These are phyloP conservation scores for Stramenopiles sp. DNA, from an alignment of 352 stramenopile genomes.

Conservation along the genomic window DNA sequence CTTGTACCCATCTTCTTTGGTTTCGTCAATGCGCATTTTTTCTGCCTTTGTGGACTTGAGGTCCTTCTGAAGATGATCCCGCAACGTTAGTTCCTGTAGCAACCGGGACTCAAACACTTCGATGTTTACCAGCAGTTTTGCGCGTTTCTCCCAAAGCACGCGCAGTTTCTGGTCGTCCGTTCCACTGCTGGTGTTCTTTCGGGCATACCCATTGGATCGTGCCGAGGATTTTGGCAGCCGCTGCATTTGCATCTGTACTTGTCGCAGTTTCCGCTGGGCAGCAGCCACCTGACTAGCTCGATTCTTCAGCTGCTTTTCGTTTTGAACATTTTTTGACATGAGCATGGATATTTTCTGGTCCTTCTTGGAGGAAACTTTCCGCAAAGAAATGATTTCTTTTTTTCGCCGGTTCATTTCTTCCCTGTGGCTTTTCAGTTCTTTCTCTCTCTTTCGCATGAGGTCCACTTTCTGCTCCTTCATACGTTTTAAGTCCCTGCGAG, in stretches of 20 bases:
- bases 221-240: too few species aligned
- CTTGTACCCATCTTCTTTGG: too few species aligned
- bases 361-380: neutral
- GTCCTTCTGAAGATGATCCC: too few species aligned
- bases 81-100: too few species aligned
- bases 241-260: conserved; percentile 1
- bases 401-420: conserved; percentile 4
- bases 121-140: too few species aligned
- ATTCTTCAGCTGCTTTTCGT: neutral
- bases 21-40: too few species aligned
- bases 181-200: too few species aligned
- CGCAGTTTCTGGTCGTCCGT: too few species aligned
- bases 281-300: neutral
- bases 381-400: neutral
- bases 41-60: too few species aligned
- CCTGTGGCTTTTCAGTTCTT: neutral
- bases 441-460: neutral
- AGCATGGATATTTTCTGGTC: neutral
- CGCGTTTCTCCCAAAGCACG: too few species aligned
- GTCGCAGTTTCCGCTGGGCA: conserved; percentile 3
- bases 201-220: too few species aligned
- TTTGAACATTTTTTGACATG: neutral
- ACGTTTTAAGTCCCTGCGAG: neutral
- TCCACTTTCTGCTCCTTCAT: conserved; percentile 8
- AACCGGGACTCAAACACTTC: too few species aligned